These are phyloP conservation scores for Hypoxylon fuscum DNA, from an alignment of 495 filamentous ascomycete species.

Conservation along the genomic window DNA sequence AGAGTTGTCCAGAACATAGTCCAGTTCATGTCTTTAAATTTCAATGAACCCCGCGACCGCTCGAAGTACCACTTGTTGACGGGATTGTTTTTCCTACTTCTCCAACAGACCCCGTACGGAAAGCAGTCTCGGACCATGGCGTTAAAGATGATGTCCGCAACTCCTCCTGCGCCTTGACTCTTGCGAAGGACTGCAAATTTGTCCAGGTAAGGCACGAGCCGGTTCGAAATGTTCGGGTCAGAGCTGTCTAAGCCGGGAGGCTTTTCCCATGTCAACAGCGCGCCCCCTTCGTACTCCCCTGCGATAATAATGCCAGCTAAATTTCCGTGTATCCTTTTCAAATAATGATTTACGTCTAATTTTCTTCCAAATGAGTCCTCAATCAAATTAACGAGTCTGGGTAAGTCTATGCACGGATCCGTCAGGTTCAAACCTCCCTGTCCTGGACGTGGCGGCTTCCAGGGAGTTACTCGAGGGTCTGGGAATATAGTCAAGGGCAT, in stretches of 20 bases:
- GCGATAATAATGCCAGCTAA: conserved; percentile 93
- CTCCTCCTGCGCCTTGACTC: conserved; percentile 88
- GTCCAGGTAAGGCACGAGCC: conserved; percentile 91
- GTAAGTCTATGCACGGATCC: conserved; percentile 82
- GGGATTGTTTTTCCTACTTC: conserved; percentile 80
- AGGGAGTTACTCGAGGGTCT: conserved; percentile 67
- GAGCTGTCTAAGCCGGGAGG: conserved; percentile 67
- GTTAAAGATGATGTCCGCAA: conserved; percentile 95
- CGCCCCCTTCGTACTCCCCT: conserved; percentile 95
- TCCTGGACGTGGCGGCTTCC: conserved; percentile 68
- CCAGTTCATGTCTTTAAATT: conserved; percentile 81
- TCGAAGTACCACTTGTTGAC: conserved; percentile 98
- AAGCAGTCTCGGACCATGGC: conserved; percentile 92
- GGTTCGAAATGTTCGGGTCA: conserved; percentile 59
- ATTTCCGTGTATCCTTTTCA: conserved; percentile 75
- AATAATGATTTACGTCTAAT: conserved; percentile 84
- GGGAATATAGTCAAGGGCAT: conserved; percentile 88
- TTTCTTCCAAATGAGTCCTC: conserved; percentile 92
- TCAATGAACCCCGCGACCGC: conserved; percentile 80
- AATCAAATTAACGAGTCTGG: conserved; percentile 84
- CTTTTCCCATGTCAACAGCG: conserved; percentile 93
- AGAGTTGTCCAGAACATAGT: conserved; percentile 98
- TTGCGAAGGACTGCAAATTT: conserved; percentile 95
- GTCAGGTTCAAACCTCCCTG: conserved; percentile 68
- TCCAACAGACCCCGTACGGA: conserved; percentile 81